These are phyloP conservation scores for Solidago caesia DNA, from an alignment of 129 eudicot genomes.

Conservation along the genomic window DNA sequence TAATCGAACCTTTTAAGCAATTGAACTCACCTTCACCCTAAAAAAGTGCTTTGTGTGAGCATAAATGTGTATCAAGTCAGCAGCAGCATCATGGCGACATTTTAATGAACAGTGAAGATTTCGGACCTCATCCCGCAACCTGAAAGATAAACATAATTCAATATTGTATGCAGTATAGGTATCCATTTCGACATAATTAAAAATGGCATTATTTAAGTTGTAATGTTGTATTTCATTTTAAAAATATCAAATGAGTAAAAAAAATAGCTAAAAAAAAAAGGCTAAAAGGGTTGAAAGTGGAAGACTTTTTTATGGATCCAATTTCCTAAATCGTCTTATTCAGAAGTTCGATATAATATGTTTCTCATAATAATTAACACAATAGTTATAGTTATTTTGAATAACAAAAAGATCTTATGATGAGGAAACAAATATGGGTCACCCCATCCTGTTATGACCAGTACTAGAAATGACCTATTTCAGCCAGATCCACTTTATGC, in stretches of 20 bases:
- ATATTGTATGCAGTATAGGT: neutral
- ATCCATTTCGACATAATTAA: neutral
- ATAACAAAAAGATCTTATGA: no score
- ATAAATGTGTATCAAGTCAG: slow-evolving; percentile 88
- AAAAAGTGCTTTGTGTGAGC: slow-evolving; percentile 84
- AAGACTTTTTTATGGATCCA: neutral
- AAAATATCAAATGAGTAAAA: neutral
- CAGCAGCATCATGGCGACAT: slow-evolving; percentile 97
- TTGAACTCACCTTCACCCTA: slow-evolving; percentile 59
- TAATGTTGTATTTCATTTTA: neutral
- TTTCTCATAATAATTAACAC: neutral
- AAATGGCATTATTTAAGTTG: neutral
- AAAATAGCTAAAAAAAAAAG: neutral
- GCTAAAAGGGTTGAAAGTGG: neutral
- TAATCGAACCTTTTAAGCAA: neutral
- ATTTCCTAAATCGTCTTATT: no score
- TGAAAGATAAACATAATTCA: slow-evolving; percentile 30
- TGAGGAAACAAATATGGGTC: no score
- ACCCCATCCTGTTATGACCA: no score
- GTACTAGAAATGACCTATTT: neutral
- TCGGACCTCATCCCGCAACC: slow-evolving; percentile 97
- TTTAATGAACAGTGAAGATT: slow-evolving; percentile 76
- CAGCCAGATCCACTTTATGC: neutral
- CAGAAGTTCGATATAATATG: neutral
- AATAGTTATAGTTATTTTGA: neutral